Base-by-base conservation (phyloP, 176 grass and related monocot species). In the Oryza rufipogon region DNA sequence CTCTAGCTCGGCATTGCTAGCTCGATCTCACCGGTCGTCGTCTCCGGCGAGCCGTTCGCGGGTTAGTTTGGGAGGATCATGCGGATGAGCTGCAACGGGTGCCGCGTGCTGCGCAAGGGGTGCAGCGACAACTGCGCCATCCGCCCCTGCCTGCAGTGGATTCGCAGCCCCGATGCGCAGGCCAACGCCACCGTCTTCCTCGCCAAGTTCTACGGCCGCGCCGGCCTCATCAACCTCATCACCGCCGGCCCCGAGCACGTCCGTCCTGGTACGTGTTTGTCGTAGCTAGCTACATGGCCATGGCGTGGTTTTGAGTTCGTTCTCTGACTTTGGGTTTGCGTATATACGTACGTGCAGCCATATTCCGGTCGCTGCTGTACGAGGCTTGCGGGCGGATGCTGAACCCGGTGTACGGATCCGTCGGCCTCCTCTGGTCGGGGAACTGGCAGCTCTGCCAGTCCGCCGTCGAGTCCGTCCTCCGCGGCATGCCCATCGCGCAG, bases 121-220 rank as follows among this genome's bases (percentile, higher is more conserved):
- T 92, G 91, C 64, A 79, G 73, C 26, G 77, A 93, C 64, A 70
- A 49, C 66, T 93, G 91, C 74, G 80, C 71, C 39, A 90, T 93
- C 45, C 72, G 88, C 12, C 88, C 85, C 5, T 93, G 88, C 61
- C 5, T 90, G 49, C 85, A 85, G 81, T 90, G 91, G 91, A 93
- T 93, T 58, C 51, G 74, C 51, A 87, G 65, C 80, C 81, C 91
- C 2, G 87, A 87, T 30, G 79, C 87, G 1, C 91, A 92, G 81
- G 87, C 87, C 61, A 84, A 93, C 48, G 91, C 91, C 72, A 93
- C 88, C 67, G 68, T 90, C 81, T 92, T 92, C 77, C 91, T 92
- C 58, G 91, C 91, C 52, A 92, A 92, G 84, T 90, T 92, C 73
- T 93, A 93, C 77, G 91, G 91, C 68, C 91, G 88, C 41, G 81